Percentiles rank a stretch among this genome's conserved stretches.
phyloP scores from a whole-genome alignment of 208 protist genomes.

The Acanthamoeba culbertsoni region DNA sequence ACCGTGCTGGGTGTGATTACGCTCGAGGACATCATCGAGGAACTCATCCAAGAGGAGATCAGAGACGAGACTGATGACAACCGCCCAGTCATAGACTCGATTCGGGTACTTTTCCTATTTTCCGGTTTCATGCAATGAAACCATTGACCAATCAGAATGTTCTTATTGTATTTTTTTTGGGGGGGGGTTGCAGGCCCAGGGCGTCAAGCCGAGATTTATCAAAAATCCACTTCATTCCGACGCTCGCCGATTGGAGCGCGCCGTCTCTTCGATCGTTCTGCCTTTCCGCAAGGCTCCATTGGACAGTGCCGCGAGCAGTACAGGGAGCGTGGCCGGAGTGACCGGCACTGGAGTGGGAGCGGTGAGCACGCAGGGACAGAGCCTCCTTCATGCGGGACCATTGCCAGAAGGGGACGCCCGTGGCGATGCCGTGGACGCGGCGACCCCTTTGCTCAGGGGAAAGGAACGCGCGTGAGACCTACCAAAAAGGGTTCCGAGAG shows the following conservation, averaged over 20 bases:
- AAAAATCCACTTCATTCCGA: not conserved
- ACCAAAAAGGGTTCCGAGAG: too few relatives aligned
- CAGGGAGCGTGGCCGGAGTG: too few relatives aligned
- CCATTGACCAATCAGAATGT: too few relatives aligned
- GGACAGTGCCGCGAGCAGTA: too few relatives aligned
- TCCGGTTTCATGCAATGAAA: not conserved
- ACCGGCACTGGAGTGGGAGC: too few relatives aligned
- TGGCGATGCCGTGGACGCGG: too few relatives aligned
- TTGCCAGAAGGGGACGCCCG: too few relatives aligned
- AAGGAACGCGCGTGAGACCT: too few relatives aligned
- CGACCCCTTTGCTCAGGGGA: too few relatives aligned
- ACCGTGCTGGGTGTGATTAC: slow-evolving; percentile 75
- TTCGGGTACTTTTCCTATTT: not conserved
- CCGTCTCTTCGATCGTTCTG: not conserved
- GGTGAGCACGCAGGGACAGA: too few relatives aligned
- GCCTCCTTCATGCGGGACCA: too few relatives aligned
- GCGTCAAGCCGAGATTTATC: not conserved
- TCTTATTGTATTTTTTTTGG: not conserved
- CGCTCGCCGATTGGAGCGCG: not conserved
- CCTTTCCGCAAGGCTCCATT: not conserved
- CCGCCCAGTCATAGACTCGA: not conserved
- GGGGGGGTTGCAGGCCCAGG: not conserved
- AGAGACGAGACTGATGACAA: not conserved
- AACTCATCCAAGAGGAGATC: slow-evolving; percentile 72
- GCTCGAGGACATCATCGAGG: slow-evolving; percentile 78